phyloP scores from a whole-genome alignment of 225 moss, liverwort and hornwort genomes.

The Sphagnum contortum region DNA sequence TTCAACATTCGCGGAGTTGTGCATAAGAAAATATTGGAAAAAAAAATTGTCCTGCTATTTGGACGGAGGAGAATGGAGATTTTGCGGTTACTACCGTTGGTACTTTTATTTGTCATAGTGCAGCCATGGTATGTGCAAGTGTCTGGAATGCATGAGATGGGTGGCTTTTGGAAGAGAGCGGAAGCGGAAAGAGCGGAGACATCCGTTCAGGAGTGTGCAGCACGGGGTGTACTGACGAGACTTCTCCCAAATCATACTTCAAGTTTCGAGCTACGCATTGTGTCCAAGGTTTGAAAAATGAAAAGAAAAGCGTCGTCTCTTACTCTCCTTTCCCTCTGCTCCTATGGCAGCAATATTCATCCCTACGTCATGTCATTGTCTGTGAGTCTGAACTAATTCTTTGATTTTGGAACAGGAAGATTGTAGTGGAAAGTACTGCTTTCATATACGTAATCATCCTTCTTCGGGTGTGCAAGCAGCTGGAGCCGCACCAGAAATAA shows the following conservation, averaged over 20 bases:
- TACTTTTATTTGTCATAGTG: no score
- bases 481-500: conserved; percentile 47
- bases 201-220: conserved; percentile 47
- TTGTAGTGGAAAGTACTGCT: conserved; percentile 63
- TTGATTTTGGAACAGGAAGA: conserved; percentile 30
- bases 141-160: conserved; percentile 10
- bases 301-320: background rate
- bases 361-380: background rate
- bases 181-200: conserved; percentile 22
- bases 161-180: conserved; percentile 22
- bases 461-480: conserved; percentile 17
- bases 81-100: no score
- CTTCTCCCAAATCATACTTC: conserved; percentile 56
- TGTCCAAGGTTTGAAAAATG: conserved; percentile 35
- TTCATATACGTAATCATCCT: conserved; percentile 57
- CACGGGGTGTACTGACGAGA: conserved; percentile 48
- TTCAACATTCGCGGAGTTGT: no score
- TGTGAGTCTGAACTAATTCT: background rate
- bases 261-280: conserved; percentile 59
- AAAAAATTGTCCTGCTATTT: no score
- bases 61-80: no score
- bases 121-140: no score
- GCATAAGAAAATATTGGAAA: no score
- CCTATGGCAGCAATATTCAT: background rate
- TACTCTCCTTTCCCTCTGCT: background rate